Conservation (phyloP, 208 protist species). For the Naegleria gruberi region DNA sequence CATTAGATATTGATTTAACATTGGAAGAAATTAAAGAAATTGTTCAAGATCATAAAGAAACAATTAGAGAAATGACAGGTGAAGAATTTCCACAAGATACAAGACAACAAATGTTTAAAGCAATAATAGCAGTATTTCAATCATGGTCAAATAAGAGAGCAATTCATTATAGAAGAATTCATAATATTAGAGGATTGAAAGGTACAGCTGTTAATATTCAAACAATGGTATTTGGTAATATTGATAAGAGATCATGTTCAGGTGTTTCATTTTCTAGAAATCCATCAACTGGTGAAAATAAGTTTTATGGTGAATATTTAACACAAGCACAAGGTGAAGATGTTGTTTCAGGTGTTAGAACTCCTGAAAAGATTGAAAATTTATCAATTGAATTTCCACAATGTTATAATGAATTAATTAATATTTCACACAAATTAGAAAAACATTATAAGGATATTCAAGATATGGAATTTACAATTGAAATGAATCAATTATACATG, state of each 20-base stretch:
- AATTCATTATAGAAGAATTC: conserved; percentile 71
- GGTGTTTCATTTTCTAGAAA: conserved; percentile 86
- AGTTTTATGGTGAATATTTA: conserved; percentile 86
- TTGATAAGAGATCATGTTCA: conserved; percentile 73
- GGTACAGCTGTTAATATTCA: conserved; percentile 89
- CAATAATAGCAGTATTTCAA: conserved; percentile 78
- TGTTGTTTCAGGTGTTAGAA: conserved; percentile 87
- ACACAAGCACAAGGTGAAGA: conserved; percentile 89
- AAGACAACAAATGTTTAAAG: conserved; percentile 62
- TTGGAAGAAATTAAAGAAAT: conserved; percentile 62
- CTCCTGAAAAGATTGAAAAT: conserved; percentile 73
- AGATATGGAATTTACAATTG: conserved; percentile 92
- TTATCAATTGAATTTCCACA: conserved; percentile 74
- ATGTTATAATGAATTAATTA: conserved; percentile 67
- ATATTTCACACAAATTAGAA: conserved; percentile 67
- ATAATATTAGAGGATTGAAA: conserved; percentile 73
- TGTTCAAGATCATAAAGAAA: conserved; percentile 52
- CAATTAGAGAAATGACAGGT: conserved; percentile 55
- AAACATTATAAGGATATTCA: conserved; percentile 85
- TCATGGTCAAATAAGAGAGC: conserved; percentile 79
- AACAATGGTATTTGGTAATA: conserved; percentile 89
- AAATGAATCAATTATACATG: conserved; percentile 82
- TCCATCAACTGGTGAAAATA: conserved; percentile 78
- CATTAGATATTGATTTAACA: conserved; percentile 73
- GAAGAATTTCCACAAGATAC: conserved; percentile 74